Conservation (phyloP, 495 filamentous ascomycete species). For the Emericellopsis terricola region DNA sequence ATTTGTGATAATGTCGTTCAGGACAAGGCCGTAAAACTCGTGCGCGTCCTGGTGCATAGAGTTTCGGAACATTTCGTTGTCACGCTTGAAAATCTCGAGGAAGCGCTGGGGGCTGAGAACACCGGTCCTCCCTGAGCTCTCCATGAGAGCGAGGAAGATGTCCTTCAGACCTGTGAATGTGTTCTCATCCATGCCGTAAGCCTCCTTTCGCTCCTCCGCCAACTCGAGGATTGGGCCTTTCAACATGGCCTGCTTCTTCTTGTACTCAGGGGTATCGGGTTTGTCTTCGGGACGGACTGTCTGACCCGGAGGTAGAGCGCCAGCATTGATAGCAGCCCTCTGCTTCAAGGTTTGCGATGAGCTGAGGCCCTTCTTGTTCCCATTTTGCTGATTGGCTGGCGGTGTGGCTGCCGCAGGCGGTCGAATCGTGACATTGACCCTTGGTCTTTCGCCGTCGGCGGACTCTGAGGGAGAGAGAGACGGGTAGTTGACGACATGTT, state of each 20-base stretch:
- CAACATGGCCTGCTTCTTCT: constrained; percentile 85
- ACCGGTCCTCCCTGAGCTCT: constrained; percentile 63
- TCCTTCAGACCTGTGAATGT: constrained; percentile 89
- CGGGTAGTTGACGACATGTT: constrained; percentile 87
- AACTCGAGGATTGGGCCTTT: constrained; percentile 71
- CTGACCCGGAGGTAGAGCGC: constrained; percentile 13
- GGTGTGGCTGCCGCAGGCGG: constrained; percentile 21
- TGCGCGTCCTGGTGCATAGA: constrained; percentile 98
- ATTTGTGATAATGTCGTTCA: constrained; percentile 92
- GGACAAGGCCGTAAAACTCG: constrained; percentile 82
- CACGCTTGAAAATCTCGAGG: constrained; percentile 76
- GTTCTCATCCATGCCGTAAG: constrained; percentile 87
- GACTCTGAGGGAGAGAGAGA: constrained; percentile 27
- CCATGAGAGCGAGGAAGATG: constrained; percentile 84
- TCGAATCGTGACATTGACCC: constrained; percentile 30
- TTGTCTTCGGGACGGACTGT: constrained; percentile 40
- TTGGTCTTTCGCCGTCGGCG: constrained; percentile 22
- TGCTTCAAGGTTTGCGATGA: constrained; percentile 24
- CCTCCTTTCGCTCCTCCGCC: constrained; percentile 53
- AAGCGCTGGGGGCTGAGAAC: constrained; percentile 90
- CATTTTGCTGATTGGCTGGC: constrained; percentile 27
- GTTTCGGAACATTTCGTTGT: constrained; percentile 94
- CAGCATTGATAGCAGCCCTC: constrained; percentile 22
- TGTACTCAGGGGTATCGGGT: constrained; percentile 81
- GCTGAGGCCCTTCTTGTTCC: constrained; percentile 19